Percentiles rank a stretch among this genome's conserved stretches.
Conservation (phyloP, 345 rosid species). For the Ailanthus altissimus region DNA sequence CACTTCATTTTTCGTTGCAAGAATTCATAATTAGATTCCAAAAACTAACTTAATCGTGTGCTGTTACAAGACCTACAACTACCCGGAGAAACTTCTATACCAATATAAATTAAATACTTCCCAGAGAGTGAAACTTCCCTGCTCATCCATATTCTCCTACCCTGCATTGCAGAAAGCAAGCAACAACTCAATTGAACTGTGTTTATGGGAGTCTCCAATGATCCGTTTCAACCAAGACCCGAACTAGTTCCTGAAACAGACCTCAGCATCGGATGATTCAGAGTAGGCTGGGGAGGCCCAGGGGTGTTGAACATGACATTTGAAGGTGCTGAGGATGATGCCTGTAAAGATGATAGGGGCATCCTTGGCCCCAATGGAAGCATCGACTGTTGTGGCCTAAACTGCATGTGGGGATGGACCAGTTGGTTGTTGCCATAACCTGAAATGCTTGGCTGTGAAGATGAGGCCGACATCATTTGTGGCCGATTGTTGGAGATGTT, state of each 20-base stretch:
- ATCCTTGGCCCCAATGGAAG: slow-evolving; percentile 76
- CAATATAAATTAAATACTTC: slow-evolving; percentile 20
- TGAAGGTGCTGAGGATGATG: slow-evolving; percentile 58
- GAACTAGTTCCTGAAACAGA: slow-evolving; percentile 63
- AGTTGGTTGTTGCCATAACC: slow-evolving; percentile 61
- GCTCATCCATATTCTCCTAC: no score
- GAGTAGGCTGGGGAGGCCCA: slow-evolving; percentile 54
- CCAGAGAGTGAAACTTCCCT: not conserved
- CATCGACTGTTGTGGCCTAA: slow-evolving; percentile 69
- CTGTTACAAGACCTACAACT: slow-evolving; percentile 38
- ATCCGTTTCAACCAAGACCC: slow-evolving; percentile 53
- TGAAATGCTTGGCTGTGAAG: slow-evolving; percentile 64
- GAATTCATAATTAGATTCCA: slow-evolving; percentile 18
- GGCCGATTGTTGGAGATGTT: slow-evolving; percentile 51
- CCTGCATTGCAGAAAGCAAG: slow-evolving; percentile 4
- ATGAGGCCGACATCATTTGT: slow-evolving; percentile 51
- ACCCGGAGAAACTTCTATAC: slow-evolving; percentile 15
- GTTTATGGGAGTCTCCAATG: not conserved
- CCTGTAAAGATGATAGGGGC: slow-evolving; percentile 69
- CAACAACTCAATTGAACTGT: slow-evolving; percentile 11
- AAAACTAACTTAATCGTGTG: slow-evolving; percentile 11
- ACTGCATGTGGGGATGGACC: slow-evolving; percentile 74
- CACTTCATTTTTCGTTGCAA: slow-evolving; percentile 21
- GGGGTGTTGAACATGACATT: slow-evolving; percentile 51
- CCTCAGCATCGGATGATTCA: slow-evolving; percentile 68